Conservation (phyloP, 768 basidiomycete species). For the Russula abietina region DNA sequence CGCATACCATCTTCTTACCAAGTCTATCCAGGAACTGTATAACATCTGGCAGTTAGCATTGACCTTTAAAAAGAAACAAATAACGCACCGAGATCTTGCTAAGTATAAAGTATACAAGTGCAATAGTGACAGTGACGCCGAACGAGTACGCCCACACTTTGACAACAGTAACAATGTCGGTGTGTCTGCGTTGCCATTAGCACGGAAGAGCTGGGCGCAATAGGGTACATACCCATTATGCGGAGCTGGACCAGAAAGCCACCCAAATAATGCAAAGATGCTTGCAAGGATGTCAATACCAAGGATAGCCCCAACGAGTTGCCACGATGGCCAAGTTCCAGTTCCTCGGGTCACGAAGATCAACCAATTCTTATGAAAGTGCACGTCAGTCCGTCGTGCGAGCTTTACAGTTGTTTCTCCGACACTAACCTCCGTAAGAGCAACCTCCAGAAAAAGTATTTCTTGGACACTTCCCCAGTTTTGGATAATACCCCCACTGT, state of each 20-base stretch:
- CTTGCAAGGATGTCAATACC: conserved; percentile 40
- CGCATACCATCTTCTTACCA: conserved; percentile 30
- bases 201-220: not conserved
- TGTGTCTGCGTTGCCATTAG: conserved; percentile 26
- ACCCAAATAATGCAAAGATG: conserved; percentile 38
- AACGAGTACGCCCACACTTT: conserved; percentile 39
- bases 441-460: conserved; percentile 43
- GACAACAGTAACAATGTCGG: conserved; percentile 39
- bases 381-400: not conserved
- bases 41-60: not conserved
- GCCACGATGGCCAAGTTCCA: conserved; percentile 36
- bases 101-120: conserved; percentile 36
- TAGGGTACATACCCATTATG: conserved; percentile 26
- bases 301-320: conserved; percentile 37
- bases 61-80: not conserved
- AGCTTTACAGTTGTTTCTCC: not conserved
- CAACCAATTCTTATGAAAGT: conserved; percentile 24
- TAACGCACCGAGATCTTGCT: conserved; percentile 31
- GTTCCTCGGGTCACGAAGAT: conserved; percentile 34
- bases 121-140: conserved; percentile 35
- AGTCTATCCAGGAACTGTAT: conserved; percentile 35
- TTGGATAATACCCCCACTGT: conserved; percentile 39
- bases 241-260: conserved; percentile 37
- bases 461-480: conserved; percentile 43
- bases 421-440: conserved; percentile 38